Base-by-base conservation (phyloP, 2,329 filamentous ascomycete genomes). In the Aspergillus sp. region DNA sequence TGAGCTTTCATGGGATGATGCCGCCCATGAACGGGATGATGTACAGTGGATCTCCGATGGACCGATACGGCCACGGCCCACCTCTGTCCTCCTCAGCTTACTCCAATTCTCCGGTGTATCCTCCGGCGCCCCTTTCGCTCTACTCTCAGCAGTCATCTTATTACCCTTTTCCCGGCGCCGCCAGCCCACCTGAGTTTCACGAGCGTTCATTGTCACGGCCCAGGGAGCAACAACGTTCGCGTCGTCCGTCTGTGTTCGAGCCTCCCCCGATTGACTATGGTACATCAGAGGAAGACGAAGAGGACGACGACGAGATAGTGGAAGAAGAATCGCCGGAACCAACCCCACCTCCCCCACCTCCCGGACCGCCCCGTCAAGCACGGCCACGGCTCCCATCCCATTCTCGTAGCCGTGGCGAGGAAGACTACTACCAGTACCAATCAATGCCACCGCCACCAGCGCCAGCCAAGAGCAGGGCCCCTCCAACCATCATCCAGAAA, bases 381-480 rank as follows among this genome's bases (percentile, higher is more conserved):
- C 70, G 71, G 39, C 64, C 66, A 4, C 69, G 72, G 20, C 65
- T 66, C 33, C 63, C 71, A n/a, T 64, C 68, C 55, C 68, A 66
- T 46, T 63, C 62, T 12, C 68, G 66, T 48, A 68, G 70, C 11
- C 68, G 65, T 15, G 74, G 75, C 44, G 76, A 79, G 55, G 77
- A 78, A 47, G 76, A 78, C 47, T 77, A 68, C 52, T 75, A 77
- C 58, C 72, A 66, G 50, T 30, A 77, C 58, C 72, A 66, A 51
- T 30, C 45, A 6, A 77, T 78, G 74, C 75, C 75, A 45, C 77
- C 74, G 5, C 75, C 76, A n/a, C 69, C 70, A 5, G 54, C 65
- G 15, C 69, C 70, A 5, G 54, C 65, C 19, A 74, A 69, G 54
- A 53, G 61, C 37, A 71, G 65, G 51, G 58, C 65, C 30, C 54